phyloP scores from a whole-genome alignment of 2,329 filamentous ascomycete genomes.

The Pseudocercospora vitis region DNA sequence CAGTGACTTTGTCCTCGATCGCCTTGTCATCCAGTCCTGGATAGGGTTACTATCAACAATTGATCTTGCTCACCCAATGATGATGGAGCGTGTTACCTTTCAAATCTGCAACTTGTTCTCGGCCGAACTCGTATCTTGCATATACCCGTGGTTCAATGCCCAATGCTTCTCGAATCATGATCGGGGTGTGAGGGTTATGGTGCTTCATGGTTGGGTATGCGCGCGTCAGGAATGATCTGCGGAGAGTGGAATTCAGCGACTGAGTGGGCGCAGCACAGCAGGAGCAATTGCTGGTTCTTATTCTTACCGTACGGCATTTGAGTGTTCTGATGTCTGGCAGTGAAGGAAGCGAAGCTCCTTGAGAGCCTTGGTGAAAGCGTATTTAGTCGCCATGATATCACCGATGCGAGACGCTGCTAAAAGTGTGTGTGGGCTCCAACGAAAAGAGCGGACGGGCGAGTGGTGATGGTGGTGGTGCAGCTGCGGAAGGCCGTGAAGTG shows the following conservation, averaged over 20 bases:
- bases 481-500: no score
- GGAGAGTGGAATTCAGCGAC: neutral
- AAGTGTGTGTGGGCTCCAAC: no score
- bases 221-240: slow-evolving; percentile 82
- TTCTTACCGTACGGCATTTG: slow-evolving; percentile 77
- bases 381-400: slow-evolving; percentile 90
- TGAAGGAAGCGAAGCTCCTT: slow-evolving; percentile 97
- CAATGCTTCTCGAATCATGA: slow-evolving; percentile 88
- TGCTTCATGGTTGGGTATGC: slow-evolving; percentile 99
- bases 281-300: neutral
- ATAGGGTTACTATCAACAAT: neutral
- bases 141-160: slow-evolving; percentile 83
- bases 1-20: slow-evolving; percentile 67
- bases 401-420: no score
- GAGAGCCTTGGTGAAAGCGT: slow-evolving; percentile 82
- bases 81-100: slow-evolving; percentile 47
- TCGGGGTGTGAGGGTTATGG: slow-evolving; percentile 91
- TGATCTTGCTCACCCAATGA: neutral
- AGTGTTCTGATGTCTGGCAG: slow-evolving; percentile 90
- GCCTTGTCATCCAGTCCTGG: slow-evolving; percentile 67
- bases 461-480: no score
- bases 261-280: neutral
- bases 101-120: slow-evolving; percentile 65
- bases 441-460: no score
- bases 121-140: slow-evolving; percentile 79